Percentiles rank a stretch among this genome's conserved stretches.
phyloP scores from a whole-genome alignment of 768 basidiomycete genomes.

The Lactarius hatsudake region DNA sequence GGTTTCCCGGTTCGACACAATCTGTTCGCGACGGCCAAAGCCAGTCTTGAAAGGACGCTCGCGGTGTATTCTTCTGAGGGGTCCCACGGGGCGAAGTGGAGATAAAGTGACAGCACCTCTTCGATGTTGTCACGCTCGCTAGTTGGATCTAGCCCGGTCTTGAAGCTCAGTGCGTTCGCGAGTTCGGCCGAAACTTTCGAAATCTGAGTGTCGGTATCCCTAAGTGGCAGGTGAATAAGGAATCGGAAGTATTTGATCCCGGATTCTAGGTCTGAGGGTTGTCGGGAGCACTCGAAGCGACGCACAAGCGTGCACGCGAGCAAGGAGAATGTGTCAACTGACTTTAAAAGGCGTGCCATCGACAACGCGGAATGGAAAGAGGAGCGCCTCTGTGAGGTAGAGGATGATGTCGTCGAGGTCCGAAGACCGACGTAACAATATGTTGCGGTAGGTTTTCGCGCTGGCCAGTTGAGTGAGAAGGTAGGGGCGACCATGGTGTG shows the following conservation, averaged over 20 bases:
- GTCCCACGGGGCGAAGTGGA: neutral
- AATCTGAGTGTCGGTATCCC: neutral
- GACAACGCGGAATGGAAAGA: neutral
- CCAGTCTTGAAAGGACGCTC: slow-evolving; percentile 1
- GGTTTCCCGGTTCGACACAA: neutral
- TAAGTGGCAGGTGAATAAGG: slow-evolving; percentile 3
- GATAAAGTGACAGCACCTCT: slow-evolving; percentile 6
- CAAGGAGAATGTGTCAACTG: neutral
- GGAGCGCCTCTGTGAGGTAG: neutral
- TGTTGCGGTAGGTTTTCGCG: neutral
- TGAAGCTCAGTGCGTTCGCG: neutral
- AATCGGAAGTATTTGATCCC: slow-evolving; percentile 1
- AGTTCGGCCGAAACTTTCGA: neutral
- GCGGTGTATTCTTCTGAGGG: neutral
- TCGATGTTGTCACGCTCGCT: slow-evolving; percentile 1
- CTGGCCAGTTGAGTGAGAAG: neutral
- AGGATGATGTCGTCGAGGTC: slow-evolving; percentile 7
- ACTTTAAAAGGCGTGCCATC: neutral
- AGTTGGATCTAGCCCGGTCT: neutral
- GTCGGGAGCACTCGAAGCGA: neutral
- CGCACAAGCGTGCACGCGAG: neutral
- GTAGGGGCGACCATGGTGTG: slow-evolving; percentile 3
- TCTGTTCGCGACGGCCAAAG: neutral
- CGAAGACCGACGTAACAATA: neutral
- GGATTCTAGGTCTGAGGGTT: neutral